phyloP scores from a whole-genome alignment of 83 land plant genomes.

The Picea engelmannii region DNA sequence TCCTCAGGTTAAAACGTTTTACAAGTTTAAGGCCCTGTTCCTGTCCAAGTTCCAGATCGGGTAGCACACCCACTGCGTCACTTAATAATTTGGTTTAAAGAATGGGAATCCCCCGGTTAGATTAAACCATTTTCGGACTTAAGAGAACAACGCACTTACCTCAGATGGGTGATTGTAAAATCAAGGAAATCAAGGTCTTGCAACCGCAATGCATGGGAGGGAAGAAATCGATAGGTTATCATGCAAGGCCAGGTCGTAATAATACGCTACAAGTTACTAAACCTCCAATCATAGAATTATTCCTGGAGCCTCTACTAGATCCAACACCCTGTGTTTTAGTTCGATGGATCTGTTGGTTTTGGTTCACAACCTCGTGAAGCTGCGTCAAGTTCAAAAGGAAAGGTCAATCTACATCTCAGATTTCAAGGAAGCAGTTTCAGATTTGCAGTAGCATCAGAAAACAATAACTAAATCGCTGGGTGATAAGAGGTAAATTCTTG shows the following conservation, averaged over 20 bases:
- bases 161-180: neutral
- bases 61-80: neutral
- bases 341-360: neutral
- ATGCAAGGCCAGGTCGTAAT: neutral
- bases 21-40: neutral
- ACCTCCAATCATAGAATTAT: neutral
- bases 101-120: neutral
- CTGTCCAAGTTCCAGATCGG: neutral
- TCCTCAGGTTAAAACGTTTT: no score
- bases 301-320: neutral
- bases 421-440: no score
- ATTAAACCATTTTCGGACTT: no score
- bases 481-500: no score
- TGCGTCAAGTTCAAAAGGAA: slow-evolving; percentile 37
- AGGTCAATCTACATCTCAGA: slow-evolving; percentile 14
- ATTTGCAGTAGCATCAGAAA: no score
- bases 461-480: no score
- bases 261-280: neutral
- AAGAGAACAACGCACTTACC: neutral
- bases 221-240: neutral
- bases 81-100: neutral
- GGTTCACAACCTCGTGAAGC: neutral
- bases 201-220: neutral
- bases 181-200: neutral
- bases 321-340: no score